Percentiles rank a stretch among this genome's conserved stretches.
These are phyloP conservation scores for Beauveria australis DNA, from an alignment of 2,329 filamentous ascomycete species.

Conservation along the genomic window DNA sequence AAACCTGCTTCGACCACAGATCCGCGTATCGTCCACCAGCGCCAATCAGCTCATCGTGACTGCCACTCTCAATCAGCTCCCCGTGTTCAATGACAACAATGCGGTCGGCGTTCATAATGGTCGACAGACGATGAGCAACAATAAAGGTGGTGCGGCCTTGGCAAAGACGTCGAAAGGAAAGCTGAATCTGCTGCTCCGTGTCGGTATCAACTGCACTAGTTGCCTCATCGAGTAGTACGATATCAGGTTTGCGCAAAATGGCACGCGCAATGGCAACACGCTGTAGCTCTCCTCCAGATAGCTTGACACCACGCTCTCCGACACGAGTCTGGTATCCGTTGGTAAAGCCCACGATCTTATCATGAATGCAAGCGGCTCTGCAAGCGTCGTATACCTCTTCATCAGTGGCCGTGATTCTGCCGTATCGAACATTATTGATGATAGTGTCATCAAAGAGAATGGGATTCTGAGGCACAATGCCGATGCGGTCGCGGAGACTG, in stretches of 20 bases:
- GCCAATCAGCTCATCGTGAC: constrained; percentile 49
- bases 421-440: constrained; percentile 52
- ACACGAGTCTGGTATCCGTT: constrained; percentile 12
- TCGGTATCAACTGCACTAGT: constrained; percentile 69
- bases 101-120: constrained; percentile 60
- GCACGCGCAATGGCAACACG: constrained; percentile 62
- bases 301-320: constrained; percentile 32
- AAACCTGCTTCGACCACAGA: constrained; percentile 57
- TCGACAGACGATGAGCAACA: constrained; percentile 62
- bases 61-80: constrained; percentile 54
- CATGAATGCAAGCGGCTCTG: constrained; percentile 48
- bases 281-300: constrained; percentile 60
- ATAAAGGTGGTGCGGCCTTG: constrained; percentile 58
- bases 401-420: constrained; percentile 43
- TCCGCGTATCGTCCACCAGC: constrained; percentile 54
- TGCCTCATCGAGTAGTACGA: constrained; percentile 71
- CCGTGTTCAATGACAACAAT: constrained; percentile 60
- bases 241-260: constrained; percentile 64
- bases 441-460: constrained; percentile 51
- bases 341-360: constrained; percentile 47
- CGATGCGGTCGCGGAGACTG: constrained; percentile 43
- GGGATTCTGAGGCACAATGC: constrained; percentile 48
- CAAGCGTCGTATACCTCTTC: constrained; percentile 48
- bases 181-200: constrained; percentile 59
- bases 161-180: constrained; percentile 50